Percentiles rank a stretch among this genome's conserved stretches.
These are phyloP conservation scores for Xerocomellus amylosporus DNA, from an alignment of 768 basidiomycete species.

Conservation along the genomic window DNA sequence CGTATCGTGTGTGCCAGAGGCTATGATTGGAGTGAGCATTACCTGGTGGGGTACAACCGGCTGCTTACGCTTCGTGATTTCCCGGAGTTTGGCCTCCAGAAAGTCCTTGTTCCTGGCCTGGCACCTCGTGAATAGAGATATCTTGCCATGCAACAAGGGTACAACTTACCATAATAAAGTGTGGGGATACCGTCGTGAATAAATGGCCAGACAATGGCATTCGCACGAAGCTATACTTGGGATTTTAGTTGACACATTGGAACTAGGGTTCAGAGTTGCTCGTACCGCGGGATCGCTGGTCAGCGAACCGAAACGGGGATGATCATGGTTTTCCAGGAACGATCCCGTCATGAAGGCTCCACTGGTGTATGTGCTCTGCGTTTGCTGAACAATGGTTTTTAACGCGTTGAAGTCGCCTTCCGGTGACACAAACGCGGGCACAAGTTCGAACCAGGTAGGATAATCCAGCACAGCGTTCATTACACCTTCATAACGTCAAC, in stretches of 20 bases:
- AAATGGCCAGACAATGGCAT: slow-evolving; percentile 51
- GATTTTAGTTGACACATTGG: background rate
- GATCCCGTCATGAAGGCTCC: slow-evolving; percentile 42
- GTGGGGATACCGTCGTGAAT: slow-evolving; percentile 51
- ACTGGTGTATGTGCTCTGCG: slow-evolving; percentile 39
- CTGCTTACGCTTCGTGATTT: slow-evolving; percentile 50
- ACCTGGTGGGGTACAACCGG: background rate
- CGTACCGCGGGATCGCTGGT: slow-evolving; percentile 43
- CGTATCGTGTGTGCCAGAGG: slow-evolving; percentile 60
- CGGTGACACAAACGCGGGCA: slow-evolving; percentile 38
- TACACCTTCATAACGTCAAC: slow-evolving; percentile 30
- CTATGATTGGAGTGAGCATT: slow-evolving; percentile 31
- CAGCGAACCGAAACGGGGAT: slow-evolving; percentile 45
- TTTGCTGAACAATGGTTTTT: slow-evolving; percentile 22
- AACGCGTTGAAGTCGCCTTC: slow-evolving; percentile 35
- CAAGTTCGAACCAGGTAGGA: slow-evolving; percentile 45
- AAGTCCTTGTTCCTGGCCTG: slow-evolving; percentile 51
- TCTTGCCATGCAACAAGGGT: background rate
- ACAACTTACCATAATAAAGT: slow-evolving; percentile 44
- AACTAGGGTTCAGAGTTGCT: background rate
- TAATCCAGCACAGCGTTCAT: slow-evolving; percentile 49
- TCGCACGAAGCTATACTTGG: slow-evolving; percentile 36
- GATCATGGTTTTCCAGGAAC: slow-evolving; percentile 57
- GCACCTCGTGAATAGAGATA: background rate
- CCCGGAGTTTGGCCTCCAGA: slow-evolving; percentile 42